These are phyloP conservation scores for Maudiozyma humilis DNA, from an alignment of 1,139 yeast genomes.

Conservation along the genomic window DNA sequence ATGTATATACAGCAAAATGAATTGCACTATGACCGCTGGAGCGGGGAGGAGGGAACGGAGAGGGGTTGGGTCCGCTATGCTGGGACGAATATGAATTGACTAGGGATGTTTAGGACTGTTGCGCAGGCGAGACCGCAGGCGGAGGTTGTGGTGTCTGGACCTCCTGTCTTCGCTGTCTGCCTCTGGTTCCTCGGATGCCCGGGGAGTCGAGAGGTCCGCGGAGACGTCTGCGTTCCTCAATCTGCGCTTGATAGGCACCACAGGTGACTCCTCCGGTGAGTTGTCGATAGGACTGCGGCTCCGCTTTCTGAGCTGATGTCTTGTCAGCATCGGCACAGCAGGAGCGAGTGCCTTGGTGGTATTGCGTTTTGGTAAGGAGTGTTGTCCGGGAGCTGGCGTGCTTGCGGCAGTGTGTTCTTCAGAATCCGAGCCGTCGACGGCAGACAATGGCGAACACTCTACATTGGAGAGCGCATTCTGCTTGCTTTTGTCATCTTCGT, in stretches of 20 bases:
- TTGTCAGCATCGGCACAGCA: background rate
- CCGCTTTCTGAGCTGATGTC: background rate
- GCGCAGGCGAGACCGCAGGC: constrained; percentile 30
- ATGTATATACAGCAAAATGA: constrained; percentile 9
- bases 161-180: constrained; percentile 24
- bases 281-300: background rate
- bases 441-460: background rate
- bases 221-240: constrained; percentile 3
- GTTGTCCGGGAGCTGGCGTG: no score
- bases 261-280: background rate
- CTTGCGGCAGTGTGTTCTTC: no score
- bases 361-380: no score
- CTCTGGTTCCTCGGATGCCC: constrained; percentile 19
- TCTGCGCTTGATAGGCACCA: background rate
- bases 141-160: constrained; percentile 27
- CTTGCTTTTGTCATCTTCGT: constrained; percentile 1
- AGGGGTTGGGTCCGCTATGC: background rate
- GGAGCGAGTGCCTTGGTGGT: no score
- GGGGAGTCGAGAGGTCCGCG: constrained; percentile 18
- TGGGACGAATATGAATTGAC: background rate
- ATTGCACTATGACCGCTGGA: no score
- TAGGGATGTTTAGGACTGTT: background rate
- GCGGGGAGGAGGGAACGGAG: no score
- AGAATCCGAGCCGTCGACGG: background rate
- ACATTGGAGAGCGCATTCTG: background rate